A percentile compares a stretch with the other conserved stretches of the same genome.
phyloP scores from a whole-genome alignment of 2,329 filamentous ascomycete genomes.

The Laburnicola sp. region DNA sequence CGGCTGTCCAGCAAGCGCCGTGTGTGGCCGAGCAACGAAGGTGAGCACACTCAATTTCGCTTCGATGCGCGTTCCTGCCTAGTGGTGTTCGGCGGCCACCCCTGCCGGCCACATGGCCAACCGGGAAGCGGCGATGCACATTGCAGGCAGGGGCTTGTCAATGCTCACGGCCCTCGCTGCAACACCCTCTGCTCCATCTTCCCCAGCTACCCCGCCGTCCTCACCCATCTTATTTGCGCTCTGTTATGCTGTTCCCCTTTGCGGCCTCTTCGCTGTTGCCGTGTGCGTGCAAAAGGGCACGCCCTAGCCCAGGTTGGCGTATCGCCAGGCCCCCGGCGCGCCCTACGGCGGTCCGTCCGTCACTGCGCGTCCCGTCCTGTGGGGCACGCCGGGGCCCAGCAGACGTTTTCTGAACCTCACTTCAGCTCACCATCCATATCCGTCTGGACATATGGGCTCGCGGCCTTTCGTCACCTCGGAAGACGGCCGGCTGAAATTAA shows the following conservation, averaged over 20 bases:
- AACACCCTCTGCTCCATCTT: constrained; percentile 34
- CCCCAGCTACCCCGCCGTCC: constrained; percentile 12
- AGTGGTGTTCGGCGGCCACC: constrained; percentile 23
- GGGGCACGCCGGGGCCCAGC: constrained; percentile 21
- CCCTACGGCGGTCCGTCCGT: constrained; percentile 24
- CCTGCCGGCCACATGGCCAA: constrained; percentile 41
- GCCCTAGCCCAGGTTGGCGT: constrained; percentile 30
- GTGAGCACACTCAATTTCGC: constrained; percentile 41
- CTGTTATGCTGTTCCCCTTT: constrained; percentile 11
- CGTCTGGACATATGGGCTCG: constrained; percentile 18
- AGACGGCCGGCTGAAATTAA: constrained; percentile 35
- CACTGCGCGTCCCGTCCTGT: constrained; percentile 24
- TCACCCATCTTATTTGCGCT: constrained; percentile 9
- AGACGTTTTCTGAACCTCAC: constrained; percentile 29
- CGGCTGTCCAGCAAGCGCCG: constrained; percentile 11
- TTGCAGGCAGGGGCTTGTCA: constrained; percentile 30
- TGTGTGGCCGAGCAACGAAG: constrained; percentile 27
- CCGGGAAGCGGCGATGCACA: constrained; percentile 29
- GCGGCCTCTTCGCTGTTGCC: constrained; percentile 10
- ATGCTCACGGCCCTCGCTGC: constrained; percentile 33
- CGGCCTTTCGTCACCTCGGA: constrained; percentile 15
- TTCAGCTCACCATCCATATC: constrained; percentile 35
- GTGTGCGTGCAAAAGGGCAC: constrained; percentile 10
- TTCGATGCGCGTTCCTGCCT: constrained; percentile 25
- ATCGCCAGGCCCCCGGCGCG: constrained; percentile 24